Base-by-base conservation (phyloP, 176 grass and related monocot species). In the Calamus simplicifolius region DNA sequence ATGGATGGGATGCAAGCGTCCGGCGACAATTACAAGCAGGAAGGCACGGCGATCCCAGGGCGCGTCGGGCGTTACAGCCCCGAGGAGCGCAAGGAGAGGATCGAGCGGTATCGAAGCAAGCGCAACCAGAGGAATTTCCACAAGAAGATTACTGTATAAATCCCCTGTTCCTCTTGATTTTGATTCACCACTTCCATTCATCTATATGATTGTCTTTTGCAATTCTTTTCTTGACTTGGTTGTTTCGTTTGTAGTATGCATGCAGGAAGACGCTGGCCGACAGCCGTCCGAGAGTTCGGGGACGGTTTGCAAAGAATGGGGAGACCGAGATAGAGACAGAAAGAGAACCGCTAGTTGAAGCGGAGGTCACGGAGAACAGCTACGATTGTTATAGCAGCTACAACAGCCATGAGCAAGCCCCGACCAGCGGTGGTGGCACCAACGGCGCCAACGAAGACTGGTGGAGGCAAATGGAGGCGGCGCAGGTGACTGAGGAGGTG, bases 221-320 rank as follows among this genome's bases (percentile, higher is more conserved):
- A 27, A 18, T 69, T 66, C 64, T 12, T 12, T 3, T 43, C 0
- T 12, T 43, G 35, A 43, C 35, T 12, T 43, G 2, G 35, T 43
- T 6, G 8, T 43, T 43, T 43, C 35, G 10, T 43, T 2, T 10
- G 0, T 63, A 95, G 91, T 95, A 95, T 60, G 77, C 69, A 21
- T 95, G 91, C 79, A 89, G 94, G 78, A 99, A 99, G 81, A 93
- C 88, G 15, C 75, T 99, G 81, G 94, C 94, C 0, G 94, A 99
- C 19, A 85, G 81, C 72, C 72, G 94, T 63, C 85, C 85, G 3
- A 72, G 94, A 69, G 84, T 89, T 56, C 75, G 81, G 88, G 88
- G 94, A 19, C 79, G 94, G 8, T 99, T 99, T n/a, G 85, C 71
- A 0, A 82, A 76, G 72, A 99, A 89, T 60, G 19, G 18, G 0